Percentiles rank a stretch among this genome's conserved stretches.
Conservation (phyloP, 257 asterid species). For the Thymus mandschuricus region DNA sequence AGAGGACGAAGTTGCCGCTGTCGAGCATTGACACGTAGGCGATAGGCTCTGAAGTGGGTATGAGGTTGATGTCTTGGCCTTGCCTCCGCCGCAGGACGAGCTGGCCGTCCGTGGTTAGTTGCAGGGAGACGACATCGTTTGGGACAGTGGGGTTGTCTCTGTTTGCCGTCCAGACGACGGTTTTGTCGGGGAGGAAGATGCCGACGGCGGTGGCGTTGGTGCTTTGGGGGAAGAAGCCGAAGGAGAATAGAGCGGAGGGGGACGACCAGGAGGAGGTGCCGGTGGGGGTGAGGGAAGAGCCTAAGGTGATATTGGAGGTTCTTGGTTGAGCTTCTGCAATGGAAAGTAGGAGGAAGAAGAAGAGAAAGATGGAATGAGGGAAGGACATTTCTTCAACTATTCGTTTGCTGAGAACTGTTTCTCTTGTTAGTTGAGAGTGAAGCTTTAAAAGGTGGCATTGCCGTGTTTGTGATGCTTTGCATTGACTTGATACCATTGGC, state of each 20-base stretch:
- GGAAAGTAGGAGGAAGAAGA: conserved; percentile 29
- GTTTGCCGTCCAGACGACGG: conserved; percentile 41
- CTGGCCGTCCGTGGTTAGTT: conserved; percentile 41
- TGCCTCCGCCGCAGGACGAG: conserved; percentile 35
- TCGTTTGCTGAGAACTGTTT: no score
- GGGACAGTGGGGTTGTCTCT: conserved; percentile 33
- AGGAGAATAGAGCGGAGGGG: conserved; percentile 40
- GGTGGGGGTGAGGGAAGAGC: conserved; percentile 49
- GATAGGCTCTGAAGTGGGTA: neutral
- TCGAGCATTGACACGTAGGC: conserved; percentile 50
- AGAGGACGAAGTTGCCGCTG: conserved; percentile 58
- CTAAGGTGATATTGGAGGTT: conserved; percentile 37
- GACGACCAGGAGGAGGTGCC: conserved; percentile 40
- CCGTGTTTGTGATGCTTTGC: no score
- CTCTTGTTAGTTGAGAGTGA: no score
- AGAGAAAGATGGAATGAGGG: conserved; percentile 14
- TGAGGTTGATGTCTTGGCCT: conserved; percentile 11
- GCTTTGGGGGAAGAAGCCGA: conserved; percentile 42
- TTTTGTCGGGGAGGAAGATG: conserved; percentile 29
- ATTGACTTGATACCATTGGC: no score
- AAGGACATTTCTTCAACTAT: neutral
- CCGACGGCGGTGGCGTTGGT: conserved; percentile 30
- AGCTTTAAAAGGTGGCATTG: no score
- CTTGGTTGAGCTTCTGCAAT: conserved; percentile 38
- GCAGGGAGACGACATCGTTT: conserved; percentile 23